phyloP scores from a whole-genome alignment of 352 stramenopile species.

The Globisporangium sylvaticum region DNA sequence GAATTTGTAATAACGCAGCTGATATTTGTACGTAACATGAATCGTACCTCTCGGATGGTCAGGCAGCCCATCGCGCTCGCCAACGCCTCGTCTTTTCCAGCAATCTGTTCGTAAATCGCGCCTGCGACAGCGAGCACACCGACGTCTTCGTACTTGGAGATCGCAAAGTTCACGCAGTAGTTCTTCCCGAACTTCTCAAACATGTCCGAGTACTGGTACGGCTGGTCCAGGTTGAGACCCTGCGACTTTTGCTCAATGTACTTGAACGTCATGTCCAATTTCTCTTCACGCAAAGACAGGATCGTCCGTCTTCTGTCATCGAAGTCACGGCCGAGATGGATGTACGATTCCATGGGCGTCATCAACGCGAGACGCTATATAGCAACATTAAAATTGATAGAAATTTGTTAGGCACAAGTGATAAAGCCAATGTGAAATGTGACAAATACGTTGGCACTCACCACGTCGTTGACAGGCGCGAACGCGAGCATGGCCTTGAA shows the following conservation, averaged over 20 bases:
- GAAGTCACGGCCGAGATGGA: constrained; percentile 58
- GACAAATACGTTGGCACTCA: constrained; percentile 12
- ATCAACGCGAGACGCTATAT: constrained; percentile 64
- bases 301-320: constrained; percentile 59
- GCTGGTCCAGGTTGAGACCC: constrained; percentile 48
- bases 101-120: constrained; percentile 71
- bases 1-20: too few relatives aligned
- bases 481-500: constrained; percentile 77
- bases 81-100: constrained; percentile 54
- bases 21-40: too few relatives aligned
- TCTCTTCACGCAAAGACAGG: constrained; percentile 59
- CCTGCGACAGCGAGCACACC: constrained; percentile 57
- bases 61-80: constrained; percentile 54
- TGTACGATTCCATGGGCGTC: constrained; percentile 77
- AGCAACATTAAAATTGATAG: background rate
- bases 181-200: constrained; percentile 83
- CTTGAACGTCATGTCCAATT: constrained; percentile 75
- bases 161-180: constrained; percentile 73
- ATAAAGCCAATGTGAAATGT: background rate
- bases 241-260: constrained; percentile 73
- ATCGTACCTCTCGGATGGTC: constrained; percentile 42
- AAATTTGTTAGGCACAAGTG: too few relatives aligned
- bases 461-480: constrained; percentile 68
- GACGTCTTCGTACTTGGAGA: constrained; percentile 70
- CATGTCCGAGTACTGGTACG: constrained; percentile 71